Base-by-base conservation (phyloP, 305 asterid species). In the Fraxinus platypoda region DNA sequence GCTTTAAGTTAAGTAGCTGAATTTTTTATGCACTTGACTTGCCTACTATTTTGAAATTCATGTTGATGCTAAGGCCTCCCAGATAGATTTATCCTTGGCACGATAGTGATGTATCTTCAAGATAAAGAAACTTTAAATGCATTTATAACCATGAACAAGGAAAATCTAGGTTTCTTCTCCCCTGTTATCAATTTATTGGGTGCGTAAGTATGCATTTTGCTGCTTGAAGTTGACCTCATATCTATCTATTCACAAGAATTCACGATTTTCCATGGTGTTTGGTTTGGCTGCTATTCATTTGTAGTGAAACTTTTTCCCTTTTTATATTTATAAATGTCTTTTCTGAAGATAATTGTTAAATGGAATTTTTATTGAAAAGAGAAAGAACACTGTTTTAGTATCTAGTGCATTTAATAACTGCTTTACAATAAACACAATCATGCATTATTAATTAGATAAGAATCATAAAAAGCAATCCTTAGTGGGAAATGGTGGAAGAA, bases 391-490 rank as follows among this genome's bases (percentile, higher is more conserved):
- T 81, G 52, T 25, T 17, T 52, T 73, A 64, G 26, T 62, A 62
- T 74, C 13, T 74, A 64, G 35, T 54, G 70, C 62, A 52, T 74
- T 3, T 81, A 33, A 74, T 74, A 7, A 84, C 37, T 11, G 62
- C 57, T 12, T 46, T 46, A 13, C 57, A 0, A 12, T 46, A 46
- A 46, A 46, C n/a, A 13, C n/a, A 13, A 13, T 75, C 49, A 38
- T 9, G 49, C 49, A 38, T 38, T 38, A 59, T 77, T 13, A 28
- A 64, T 64, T 8, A 37, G 71, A 41, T 66, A 75, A 26, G 23
- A 77, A 38, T 52, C 74, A 54, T 38, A 75, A 15, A 6, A 70
- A 31, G 41, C 34, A 28, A n/a, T 23, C 43, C 49, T 38, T 41
- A 9, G 26, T 33, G 77, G 54, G 21, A 33, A 74, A n/a, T 5